Conservation (phyloP, 371 early-diverging fungal genomes). For the Batrachochytrium dendrobatidis region DNA sequence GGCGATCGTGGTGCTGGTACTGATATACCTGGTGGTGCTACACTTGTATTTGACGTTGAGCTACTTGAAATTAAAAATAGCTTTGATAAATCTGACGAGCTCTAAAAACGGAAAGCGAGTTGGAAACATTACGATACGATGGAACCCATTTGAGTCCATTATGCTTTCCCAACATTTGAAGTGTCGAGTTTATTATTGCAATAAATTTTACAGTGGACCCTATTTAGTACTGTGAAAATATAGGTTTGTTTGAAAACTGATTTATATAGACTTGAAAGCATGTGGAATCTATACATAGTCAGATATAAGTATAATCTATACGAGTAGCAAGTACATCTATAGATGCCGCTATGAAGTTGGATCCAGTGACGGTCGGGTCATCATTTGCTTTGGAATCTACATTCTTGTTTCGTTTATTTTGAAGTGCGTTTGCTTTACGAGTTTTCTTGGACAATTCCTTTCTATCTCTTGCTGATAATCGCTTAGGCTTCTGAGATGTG, state of each 20-base stretch:
- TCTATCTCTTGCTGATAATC: background rate
- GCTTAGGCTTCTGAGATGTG: background rate
- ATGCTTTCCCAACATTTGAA: background rate
- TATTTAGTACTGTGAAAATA: too few relatives aligned
- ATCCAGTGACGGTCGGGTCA: background rate
- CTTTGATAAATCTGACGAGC: slow-evolving; percentile 3
- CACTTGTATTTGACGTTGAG: slow-evolving; percentile 45
- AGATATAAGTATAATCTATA: background rate
- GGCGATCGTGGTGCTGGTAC: slow-evolving; percentile 42
- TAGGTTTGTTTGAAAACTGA: too few relatives aligned
- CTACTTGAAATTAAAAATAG: slow-evolving; percentile 26
- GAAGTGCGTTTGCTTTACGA: slow-evolving; percentile 5
- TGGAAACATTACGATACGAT: background rate
- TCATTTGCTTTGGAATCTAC: background rate
- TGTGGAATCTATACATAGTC: background rate
- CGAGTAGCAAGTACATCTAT: background rate
- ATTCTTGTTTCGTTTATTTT: background rate
- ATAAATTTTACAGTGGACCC: too few relatives aligned
- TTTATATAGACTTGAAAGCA: background rate
- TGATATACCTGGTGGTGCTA: slow-evolving; percentile 39
- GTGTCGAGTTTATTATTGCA: too few relatives aligned
- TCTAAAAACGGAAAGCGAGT: background rate
- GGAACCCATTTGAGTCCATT: background rate
- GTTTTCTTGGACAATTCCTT: slow-evolving; percentile 1
- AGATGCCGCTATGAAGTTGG: background rate